phyloP scores from a whole-genome alignment of 2,329 filamentous ascomycete genomes.

The Aureobasidium sp. region DNA sequence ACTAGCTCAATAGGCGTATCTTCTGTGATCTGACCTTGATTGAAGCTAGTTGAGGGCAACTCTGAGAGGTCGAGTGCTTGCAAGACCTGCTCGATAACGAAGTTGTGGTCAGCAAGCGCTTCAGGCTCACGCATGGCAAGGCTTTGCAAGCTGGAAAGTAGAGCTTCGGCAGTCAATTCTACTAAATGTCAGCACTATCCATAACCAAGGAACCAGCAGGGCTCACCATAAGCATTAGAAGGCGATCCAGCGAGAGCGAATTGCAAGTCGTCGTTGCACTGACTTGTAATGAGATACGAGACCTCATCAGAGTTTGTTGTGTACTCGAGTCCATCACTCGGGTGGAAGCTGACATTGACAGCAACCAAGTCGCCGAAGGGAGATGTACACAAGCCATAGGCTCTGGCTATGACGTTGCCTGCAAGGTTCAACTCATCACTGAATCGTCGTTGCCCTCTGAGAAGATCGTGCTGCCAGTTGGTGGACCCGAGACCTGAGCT shows the following conservation, averaged over 20 bases:
- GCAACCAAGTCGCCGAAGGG: conserved; percentile 44
- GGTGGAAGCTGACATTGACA: conserved; percentile 47
- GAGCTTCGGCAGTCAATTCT: conserved; percentile 27
- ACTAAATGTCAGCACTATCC: neutral
- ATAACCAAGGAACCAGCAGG: neutral
- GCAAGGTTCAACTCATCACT: conserved; percentile 45
- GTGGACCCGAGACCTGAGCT: conserved; percentile 18
- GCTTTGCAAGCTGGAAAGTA: conserved; percentile 27
- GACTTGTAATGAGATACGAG: conserved; percentile 19
- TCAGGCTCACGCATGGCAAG: neutral
- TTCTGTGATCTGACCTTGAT: conserved; percentile 10
- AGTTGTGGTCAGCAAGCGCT: neutral
- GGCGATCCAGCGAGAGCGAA: conserved; percentile 1
- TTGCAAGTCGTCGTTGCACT: neutral
- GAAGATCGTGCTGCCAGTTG: conserved; percentile 36
- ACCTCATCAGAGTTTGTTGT: conserved; percentile 40
- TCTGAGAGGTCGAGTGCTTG: conserved; percentile 6
- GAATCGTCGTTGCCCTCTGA: conserved; percentile 35
- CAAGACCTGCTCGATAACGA: neutral
- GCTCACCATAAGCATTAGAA: conserved; percentile 18
- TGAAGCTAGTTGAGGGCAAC: neutral
- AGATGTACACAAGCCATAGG: conserved; percentile 47
- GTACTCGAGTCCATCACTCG: conserved; percentile 53
- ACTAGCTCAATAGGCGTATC: conserved; percentile 4
- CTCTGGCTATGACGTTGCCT: conserved; percentile 42